Conservation (phyloP, 768 basidiomycete genomes). For the Infundibulicybe gibba region DNA sequence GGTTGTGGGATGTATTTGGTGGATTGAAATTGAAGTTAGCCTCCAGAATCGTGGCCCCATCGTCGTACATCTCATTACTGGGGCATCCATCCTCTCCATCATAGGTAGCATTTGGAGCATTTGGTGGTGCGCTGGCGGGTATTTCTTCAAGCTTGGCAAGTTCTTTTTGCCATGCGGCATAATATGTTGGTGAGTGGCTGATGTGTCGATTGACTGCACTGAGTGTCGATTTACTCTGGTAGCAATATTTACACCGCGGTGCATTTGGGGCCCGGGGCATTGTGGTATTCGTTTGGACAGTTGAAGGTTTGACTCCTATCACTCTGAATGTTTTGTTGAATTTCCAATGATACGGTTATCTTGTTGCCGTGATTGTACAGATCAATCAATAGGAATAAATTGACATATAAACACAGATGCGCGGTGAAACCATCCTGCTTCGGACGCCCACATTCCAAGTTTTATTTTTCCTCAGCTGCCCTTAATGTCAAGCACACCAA, state of each 20-base stretch:
- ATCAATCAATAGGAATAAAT: too few relatives aligned
- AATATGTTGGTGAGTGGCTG: background rate
- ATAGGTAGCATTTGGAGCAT: background rate
- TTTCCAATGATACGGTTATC: too few relatives aligned
- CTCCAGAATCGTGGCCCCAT: background rate
- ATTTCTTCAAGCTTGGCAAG: background rate
- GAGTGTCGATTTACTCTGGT: background rate
- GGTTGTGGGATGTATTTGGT: background rate
- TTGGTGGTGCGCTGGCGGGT: background rate
- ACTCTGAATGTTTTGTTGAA: too few relatives aligned
- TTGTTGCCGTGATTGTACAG: too few relatives aligned
- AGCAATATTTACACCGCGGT: background rate
- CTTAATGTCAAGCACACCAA: too few relatives aligned
- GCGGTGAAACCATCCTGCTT: too few relatives aligned
- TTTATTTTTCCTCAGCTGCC: too few relatives aligned
- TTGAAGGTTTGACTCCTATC: too few relatives aligned
- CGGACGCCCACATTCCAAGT: too few relatives aligned
- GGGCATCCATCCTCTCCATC: too few relatives aligned
- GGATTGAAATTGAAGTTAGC: conserved; percentile 1
- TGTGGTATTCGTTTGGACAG: background rate
- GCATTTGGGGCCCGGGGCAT: background rate
- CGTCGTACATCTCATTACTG: too few relatives aligned
- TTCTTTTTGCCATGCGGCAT: background rate
- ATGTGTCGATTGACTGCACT: background rate
- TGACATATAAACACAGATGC: too few relatives aligned